Evolutionary conservation across 2,329 filamentous ascomycete species (phyloP).

Genomic region (Monascus ruber): DNA sequence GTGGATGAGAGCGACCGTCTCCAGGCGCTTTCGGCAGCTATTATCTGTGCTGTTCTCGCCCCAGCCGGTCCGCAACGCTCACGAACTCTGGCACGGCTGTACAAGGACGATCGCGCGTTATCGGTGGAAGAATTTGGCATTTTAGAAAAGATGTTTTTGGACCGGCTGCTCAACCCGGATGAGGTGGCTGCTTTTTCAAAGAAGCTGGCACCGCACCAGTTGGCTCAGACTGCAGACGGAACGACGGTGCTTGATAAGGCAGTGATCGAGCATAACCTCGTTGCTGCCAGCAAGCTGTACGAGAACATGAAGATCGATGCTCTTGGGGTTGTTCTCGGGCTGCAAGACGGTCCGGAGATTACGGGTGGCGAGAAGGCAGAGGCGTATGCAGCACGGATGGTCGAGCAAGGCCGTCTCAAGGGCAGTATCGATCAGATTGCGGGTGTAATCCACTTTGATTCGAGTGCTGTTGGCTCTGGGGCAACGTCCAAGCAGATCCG

Average conservation of each 20-base stretch:
- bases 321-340: conserved; percentile 64
- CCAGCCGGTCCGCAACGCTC: conserved; percentile 80
- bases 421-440: conserved; percentile 94
- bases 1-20: conserved; percentile 82
- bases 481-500: conserved; percentile 62
- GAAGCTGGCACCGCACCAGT: conserved; percentile 72
- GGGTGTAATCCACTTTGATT: conserved; percentile 73
- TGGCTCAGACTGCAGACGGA: conserved; percentile 80
- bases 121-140: conserved; percentile 73
- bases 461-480: conserved; percentile 56
- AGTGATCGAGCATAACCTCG: conserved; percentile 89
- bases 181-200: conserved; percentile 81
- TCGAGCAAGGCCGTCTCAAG: conserved; percentile 79
- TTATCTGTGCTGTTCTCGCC: conserved; percentile 84
- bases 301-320: conserved; percentile 65
- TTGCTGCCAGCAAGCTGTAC: conserved; percentile 71
- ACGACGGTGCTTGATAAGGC: conserved; percentile 87
- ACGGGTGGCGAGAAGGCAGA: conserved; percentile 63
- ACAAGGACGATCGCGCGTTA: conserved; percentile 79
- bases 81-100: conserved; percentile 67
- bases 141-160: conserved; percentile 94
- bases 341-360: conserved; percentile 42
- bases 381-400: conserved; percentile 85
- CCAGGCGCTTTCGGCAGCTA: conserved; percentile 72
- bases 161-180: conserved; percentile 65